These are phyloP conservation scores for Alternaria rosae DNA, from an alignment of 2,329 filamentous ascomycete genomes.

Conservation along the genomic window DNA sequence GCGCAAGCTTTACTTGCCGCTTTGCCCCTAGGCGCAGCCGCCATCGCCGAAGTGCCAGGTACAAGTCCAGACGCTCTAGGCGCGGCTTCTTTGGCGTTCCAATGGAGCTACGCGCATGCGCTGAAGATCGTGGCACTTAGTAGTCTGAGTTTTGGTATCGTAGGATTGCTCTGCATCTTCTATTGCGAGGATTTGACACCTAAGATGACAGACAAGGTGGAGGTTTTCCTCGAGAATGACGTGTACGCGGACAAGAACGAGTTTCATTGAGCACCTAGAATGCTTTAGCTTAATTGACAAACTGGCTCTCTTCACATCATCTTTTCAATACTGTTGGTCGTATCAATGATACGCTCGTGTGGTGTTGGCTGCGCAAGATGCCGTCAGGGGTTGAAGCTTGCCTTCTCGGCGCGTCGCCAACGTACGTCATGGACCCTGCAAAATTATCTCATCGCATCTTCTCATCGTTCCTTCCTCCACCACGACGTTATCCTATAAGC, in stretches of 20 bases:
- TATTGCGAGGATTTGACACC: constrained; percentile 31
- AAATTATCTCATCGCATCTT: background rate
- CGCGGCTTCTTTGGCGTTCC: constrained; percentile 28
- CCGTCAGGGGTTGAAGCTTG: background rate
- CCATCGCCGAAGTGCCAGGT: constrained; percentile 27
- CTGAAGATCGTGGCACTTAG: constrained; percentile 32
- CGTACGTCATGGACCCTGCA: constrained; percentile 1
- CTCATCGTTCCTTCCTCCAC: background rate
- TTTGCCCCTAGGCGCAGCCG: constrained; percentile 31
- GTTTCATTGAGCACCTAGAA: constrained; percentile 19
- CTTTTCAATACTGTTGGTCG: background rate
- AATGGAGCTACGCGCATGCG: constrained; percentile 33
- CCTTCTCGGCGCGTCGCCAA: background rate
- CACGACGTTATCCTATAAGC: background rate
- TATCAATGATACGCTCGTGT: background rate
- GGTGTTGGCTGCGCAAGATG: background rate
- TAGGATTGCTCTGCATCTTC: constrained; percentile 30
- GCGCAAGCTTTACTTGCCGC: constrained; percentile 31
- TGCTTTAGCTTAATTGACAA: background rate
- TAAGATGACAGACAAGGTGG: constrained; percentile 40
- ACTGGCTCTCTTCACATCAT: background rate
- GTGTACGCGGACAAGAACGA: constrained; percentile 35
- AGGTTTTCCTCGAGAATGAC: constrained; percentile 39
- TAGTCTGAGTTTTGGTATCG: constrained; percentile 29
- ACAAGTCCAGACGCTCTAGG: constrained; percentile 16